A percentile compares a stretch with the other conserved stretches of the same genome.
phyloP scores from a whole-genome alignment of 83 land plant genomes.

The Diphasiastrum complanatum region DNA sequence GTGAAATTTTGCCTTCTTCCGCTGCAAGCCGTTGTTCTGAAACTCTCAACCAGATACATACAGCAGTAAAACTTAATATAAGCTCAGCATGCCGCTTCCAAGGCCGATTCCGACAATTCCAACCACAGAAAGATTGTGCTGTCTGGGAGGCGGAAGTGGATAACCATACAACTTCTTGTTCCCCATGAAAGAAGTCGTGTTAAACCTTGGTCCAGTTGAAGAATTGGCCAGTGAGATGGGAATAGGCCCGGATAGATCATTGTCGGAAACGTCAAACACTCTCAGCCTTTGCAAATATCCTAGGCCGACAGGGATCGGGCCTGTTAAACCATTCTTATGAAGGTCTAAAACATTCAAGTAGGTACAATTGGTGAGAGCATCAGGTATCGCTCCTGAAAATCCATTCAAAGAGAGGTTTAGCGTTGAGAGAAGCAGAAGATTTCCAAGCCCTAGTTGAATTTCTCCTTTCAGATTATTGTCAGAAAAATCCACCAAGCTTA shows the following conservation, averaged over 20 bases:
- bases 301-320: slow-evolving; percentile 50
- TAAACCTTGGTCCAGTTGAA: slow-evolving; percentile 51
- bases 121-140: slow-evolving; percentile 45
- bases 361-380: slow-evolving; percentile 46
- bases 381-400: slow-evolving; percentile 53
- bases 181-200: slow-evolving; percentile 55
- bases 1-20: slow-evolving; percentile 77
- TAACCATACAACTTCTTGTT: slow-evolving; percentile 70
- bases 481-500: slow-evolving; percentile 69
- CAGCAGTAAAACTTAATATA: slow-evolving; percentile 80
- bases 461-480: slow-evolving; percentile 48
- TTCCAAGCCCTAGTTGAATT: slow-evolving; percentile 52
- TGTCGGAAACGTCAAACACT: slow-evolving; percentile 60
- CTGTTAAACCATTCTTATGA: slow-evolving; percentile 53
- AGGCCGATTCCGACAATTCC: slow-evolving; percentile 87
- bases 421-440: slow-evolving; percentile 51
- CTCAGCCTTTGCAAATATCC: slow-evolving; percentile 55
- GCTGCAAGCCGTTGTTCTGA: slow-evolving; percentile 55
- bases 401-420: slow-evolving; percentile 57
- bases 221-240: slow-evolving; percentile 55
- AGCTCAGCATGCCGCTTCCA: slow-evolving; percentile 74
- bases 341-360: slow-evolving; percentile 73
- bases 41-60: slow-evolving; percentile 75
- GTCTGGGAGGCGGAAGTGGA: slow-evolving; percentile 46
- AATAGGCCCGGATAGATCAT: slow-evolving; percentile 55